phyloP scores from a whole-genome alignment of 176 grass and related monocot species.

The Tuctoria greenei region DNA sequence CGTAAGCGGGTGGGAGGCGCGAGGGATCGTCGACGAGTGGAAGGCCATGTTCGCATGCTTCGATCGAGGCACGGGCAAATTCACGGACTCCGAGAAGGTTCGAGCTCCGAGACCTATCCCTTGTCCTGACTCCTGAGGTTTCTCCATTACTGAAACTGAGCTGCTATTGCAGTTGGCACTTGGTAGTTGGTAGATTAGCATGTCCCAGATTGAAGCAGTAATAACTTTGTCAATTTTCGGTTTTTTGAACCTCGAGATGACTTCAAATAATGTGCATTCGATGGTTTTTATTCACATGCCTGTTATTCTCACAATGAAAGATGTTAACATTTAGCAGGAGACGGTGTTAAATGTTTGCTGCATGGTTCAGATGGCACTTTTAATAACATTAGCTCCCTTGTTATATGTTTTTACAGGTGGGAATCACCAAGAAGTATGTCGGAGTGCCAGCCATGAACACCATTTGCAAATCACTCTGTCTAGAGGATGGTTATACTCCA shows the following conservation, averaged over 20 bases:
- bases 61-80: conserved; percentile 51
- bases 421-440: conserved; percentile 67
- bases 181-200: background rate
- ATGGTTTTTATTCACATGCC: background rate
- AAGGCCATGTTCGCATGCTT: conserved; percentile 67
- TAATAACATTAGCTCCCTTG: conserved; percentile 1
- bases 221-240: background rate
- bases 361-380: background rate
- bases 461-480: conserved; percentile 86
- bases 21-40: conserved; percentile 74
- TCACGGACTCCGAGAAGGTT: conserved; percentile 66
- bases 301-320: background rate
- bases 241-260: background rate
- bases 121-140: background rate
- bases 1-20: conserved; percentile 66
- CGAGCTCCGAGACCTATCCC: background rate
- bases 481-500: conserved; percentile 60
- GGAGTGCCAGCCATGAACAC: conserved; percentile 86
- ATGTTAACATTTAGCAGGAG: background rate
- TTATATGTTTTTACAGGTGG: conserved; percentile 48
- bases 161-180: background rate
- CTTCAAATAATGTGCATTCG: conserved; percentile 6
- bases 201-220: background rate
- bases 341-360: background rate
- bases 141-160: conserved; percentile 7